phyloP scores from a whole-genome alignment of 352 stramenopile genomes.

The Phytophthora palmivora region DNA sequence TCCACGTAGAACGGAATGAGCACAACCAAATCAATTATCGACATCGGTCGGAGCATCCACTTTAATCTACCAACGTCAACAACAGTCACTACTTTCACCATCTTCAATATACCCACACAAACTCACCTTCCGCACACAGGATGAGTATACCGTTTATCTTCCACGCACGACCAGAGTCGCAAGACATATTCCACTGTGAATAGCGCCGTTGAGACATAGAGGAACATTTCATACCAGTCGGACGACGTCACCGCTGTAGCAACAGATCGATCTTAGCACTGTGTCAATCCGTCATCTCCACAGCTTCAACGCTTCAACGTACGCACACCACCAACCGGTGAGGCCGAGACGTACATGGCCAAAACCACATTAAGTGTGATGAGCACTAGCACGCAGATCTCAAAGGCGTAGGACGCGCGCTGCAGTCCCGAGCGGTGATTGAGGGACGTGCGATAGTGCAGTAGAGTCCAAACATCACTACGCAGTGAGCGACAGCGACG shows the following conservation, averaged over 20 bases:
- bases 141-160: constrained; percentile 70
- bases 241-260: constrained; percentile 43
- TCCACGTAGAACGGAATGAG: constrained; percentile 85
- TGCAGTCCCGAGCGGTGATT: constrained; percentile 62
- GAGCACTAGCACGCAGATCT: constrained; percentile 71
- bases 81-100: not conserved
- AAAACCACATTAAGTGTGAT: constrained; percentile 84
- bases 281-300: not conserved
- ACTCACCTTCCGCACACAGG: constrained; percentile 59
- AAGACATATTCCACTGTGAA: constrained; percentile 83
- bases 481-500: constrained; percentile 37
- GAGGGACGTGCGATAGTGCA: constrained; percentile 79
- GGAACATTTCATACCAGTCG: constrained; percentile 76
- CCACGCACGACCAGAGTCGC: constrained; percentile 84
- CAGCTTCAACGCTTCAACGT: constrained; percentile 20
- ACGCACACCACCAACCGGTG: constrained; percentile 22
- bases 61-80: constrained; percentile 48
- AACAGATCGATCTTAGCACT: constrained; percentile 7
- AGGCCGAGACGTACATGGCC: constrained; percentile 67
- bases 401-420: constrained; percentile 71
- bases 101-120: not conserved
- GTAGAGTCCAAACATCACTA: constrained; percentile 73
- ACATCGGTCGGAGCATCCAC: constrained; percentile 86
- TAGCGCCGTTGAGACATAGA: constrained; percentile 78
- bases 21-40: constrained; percentile 78